Conservation (phyloP, 441 rosid genomes). For the California macrophylla region DNA sequence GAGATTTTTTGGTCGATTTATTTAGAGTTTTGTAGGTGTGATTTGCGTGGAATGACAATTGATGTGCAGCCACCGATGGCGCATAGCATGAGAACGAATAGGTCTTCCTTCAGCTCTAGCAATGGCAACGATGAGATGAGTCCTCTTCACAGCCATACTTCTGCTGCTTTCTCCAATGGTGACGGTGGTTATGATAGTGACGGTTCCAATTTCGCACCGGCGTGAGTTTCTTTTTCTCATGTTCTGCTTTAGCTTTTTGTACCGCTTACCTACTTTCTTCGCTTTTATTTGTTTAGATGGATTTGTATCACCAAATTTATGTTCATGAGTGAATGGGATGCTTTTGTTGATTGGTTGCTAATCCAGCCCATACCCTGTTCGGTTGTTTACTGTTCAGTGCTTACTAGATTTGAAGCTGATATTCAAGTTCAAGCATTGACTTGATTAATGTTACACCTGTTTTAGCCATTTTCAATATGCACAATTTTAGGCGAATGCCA, state of each 20-base stretch:
- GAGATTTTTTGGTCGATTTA: no score
- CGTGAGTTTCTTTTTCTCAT: constrained; percentile 29
- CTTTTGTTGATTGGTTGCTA: background rate
- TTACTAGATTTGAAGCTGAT: background rate
- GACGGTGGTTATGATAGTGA: constrained; percentile 65
- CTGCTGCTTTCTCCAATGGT: constrained; percentile 43
- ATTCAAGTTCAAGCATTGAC: constrained; percentile 3
- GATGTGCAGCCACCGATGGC: constrained; percentile 32
- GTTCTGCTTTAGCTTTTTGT: background rate
- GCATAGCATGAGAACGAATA: constrained; percentile 39
- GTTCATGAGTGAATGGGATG: background rate
- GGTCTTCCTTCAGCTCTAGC: constrained; percentile 44
- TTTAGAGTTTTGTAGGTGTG: constrained; percentile 3
- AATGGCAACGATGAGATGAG: constrained; percentile 32
- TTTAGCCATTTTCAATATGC: background rate
- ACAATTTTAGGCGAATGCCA: background rate
- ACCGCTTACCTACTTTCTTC: background rate
- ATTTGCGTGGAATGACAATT: constrained; percentile 26
- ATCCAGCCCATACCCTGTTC: background rate
- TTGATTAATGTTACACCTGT: background rate
- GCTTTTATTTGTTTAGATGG: background rate
- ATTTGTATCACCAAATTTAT: background rate
- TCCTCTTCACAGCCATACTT: constrained; percentile 25
- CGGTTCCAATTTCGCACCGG: constrained; percentile 34
- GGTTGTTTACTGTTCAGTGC: background rate